Evolutionary conservation across 2,329 filamentous ascomycete species (phyloP).

Genomic region (Exophiala lecanii-corni): DNA sequence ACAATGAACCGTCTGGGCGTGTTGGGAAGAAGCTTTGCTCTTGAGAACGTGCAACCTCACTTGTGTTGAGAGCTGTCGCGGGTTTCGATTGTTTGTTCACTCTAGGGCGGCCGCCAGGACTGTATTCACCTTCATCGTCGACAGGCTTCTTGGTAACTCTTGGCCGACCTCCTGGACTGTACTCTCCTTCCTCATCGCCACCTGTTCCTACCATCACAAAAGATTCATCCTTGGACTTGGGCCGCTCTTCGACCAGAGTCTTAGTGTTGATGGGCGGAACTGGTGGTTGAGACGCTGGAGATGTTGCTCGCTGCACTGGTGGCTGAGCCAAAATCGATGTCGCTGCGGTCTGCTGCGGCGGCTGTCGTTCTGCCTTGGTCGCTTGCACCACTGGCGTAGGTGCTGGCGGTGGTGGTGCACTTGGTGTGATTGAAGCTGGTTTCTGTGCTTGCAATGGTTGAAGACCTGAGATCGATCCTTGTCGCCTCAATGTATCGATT

Average conservation of each 20-base stretch:
- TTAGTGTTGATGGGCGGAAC: neutral
- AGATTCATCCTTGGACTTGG: slow-evolving; percentile 9
- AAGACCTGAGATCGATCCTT: neutral
- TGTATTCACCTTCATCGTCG: slow-evolving; percentile 40
- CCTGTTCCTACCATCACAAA: slow-evolving; percentile 13
- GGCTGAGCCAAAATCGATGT: too few relatives aligned
- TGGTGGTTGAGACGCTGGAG: neutral
- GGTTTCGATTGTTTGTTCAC: slow-evolving; percentile 22
- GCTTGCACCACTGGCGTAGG: too few relatives aligned
- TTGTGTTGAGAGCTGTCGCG: neutral
- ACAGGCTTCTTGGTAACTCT: slow-evolving; percentile 30
- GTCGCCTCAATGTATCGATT: neutral
- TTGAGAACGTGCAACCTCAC: neutral
- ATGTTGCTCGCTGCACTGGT: neutral
- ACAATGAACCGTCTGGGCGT: slow-evolving; percentile 6
- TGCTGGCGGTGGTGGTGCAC: neutral
- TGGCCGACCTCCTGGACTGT: slow-evolving; percentile 53
- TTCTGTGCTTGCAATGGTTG: neutral
- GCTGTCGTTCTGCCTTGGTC: too few relatives aligned
- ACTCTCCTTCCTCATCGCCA: slow-evolving; percentile 35
- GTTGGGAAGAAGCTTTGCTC: slow-evolving; percentile 21
- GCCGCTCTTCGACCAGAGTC: neutral
- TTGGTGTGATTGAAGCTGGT: neutral
- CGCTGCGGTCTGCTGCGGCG: too few relatives aligned
- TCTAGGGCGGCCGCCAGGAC: slow-evolving; percentile 51